These are phyloP conservation scores for Cudoniella acicularis DNA, from an alignment of 495 filamentous ascomycete genomes.

Conservation along the genomic window DNA sequence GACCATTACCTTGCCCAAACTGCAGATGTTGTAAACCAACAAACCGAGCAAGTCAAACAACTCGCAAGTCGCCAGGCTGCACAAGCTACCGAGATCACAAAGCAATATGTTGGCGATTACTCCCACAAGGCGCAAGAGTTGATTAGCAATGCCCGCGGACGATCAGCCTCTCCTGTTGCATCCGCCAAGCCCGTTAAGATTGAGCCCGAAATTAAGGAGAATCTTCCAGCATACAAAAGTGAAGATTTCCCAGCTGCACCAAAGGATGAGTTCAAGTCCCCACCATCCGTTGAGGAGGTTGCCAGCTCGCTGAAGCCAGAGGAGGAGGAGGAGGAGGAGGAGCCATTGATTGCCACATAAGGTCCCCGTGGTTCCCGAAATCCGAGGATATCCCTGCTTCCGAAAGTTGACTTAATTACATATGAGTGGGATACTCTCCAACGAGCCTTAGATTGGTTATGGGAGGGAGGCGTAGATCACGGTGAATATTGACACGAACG, in stretches of 20 bases:
- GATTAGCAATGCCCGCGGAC: constrained; percentile 51
- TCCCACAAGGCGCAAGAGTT: constrained; percentile 79
- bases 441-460: too few relatives aligned
- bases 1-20: constrained; percentile 75
- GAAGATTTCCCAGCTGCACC: constrained; percentile 63
- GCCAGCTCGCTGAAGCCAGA: constrained; percentile 5
- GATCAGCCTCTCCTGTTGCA: constrained; percentile 36
- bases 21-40: constrained; percentile 68
- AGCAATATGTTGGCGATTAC: constrained; percentile 80
- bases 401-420: too few relatives aligned
- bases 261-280: constrained; percentile 30
- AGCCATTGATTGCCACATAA: constrained; percentile 25
- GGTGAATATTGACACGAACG: neutral
- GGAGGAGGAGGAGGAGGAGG: too few relatives aligned
- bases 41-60: constrained; percentile 76
- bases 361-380: too few relatives aligned
- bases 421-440: too few relatives aligned
- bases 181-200: constrained; percentile 24
- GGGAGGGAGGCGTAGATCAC: neutral
- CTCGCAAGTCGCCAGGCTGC: constrained; percentile 79
- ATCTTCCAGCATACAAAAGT: constrained; percentile 32
- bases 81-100: constrained; percentile 69
- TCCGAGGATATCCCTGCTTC: too few relatives aligned
- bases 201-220: constrained; percentile 35
- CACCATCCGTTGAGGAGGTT: constrained; percentile 5